These are phyloP conservation scores for Pueraria montana DNA, from an alignment of 306 rosid genomes.

Conservation along the genomic window DNA sequence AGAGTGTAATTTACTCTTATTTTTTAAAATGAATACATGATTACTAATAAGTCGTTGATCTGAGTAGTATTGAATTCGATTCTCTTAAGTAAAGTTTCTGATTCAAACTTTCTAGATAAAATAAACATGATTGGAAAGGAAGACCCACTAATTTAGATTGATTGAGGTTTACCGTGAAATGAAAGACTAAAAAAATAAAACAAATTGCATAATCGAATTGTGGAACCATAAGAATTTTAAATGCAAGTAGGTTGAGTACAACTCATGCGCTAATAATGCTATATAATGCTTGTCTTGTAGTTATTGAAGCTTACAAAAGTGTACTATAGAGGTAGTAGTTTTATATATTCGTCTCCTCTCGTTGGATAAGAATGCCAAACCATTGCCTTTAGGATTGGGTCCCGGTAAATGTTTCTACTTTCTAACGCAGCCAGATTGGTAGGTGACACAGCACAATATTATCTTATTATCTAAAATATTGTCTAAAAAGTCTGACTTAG, in stretches of 20 bases:
- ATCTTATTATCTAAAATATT: no score
- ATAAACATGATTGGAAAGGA: no score
- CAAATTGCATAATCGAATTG: background rate
- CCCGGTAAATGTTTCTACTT: background rate
- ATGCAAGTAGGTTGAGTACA: conserved; percentile 28
- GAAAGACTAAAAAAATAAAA: background rate
- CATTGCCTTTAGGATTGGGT: background rate
- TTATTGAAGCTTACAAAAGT: conserved; percentile 17
- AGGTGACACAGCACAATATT: background rate
- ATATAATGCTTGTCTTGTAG: background rate
- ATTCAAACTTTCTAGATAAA: no score
- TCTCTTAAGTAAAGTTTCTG: no score
- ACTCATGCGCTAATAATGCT: background rate
- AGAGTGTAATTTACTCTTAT: no score
- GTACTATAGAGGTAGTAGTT: background rate
- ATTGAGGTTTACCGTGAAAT: no score
- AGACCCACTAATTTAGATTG: no score
- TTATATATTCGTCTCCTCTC: background rate
- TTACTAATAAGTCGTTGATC: no score
- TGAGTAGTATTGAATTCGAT: no score
- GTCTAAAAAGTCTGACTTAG: no score
- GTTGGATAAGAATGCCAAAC: conserved; percentile 41
- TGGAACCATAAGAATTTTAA: background rate
- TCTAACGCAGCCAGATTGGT: conserved; percentile 11
- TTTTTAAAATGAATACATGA: no score